Base-by-base conservation (phyloP, 805 yeast species). In the Isabelozyma heimii region DNA sequence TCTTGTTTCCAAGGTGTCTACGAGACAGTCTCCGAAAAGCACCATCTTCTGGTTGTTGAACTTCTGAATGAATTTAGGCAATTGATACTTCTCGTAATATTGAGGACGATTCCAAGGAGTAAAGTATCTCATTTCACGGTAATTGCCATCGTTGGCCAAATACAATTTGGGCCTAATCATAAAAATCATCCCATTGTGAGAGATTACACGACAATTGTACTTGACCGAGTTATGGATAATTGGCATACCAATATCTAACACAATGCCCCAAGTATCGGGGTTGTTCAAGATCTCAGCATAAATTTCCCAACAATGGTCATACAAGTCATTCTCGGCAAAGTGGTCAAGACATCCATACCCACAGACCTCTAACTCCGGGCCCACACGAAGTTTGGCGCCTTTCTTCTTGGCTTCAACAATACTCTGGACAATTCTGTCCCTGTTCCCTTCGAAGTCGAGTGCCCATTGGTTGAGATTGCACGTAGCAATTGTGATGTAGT, bases 381-480 rank as follows among this genome's bases (percentile, higher is more conserved):
- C 99, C 15, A 95, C 97, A 62, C 99, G 79, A 45, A 95, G 77
- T 15, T 76, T 72, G 0, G 99, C 95, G 13, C 89, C 89, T 51
- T 71, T 77, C 27, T 69, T 66, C 61, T 91, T 94, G 47, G 99
- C 97, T 45, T 80, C 75, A 17, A 62, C 64, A 59, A 94, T 92
- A 47, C 96, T 86, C 60, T 86, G 85, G 20, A 94, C 60, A 53
- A 94, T 92, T 49, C 99, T 77, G 62, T 91, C 97, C 47, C 97
- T 78, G 68, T 94, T 94, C 5, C 99, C 99, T 66, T 92, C 98
- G 66, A 90, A 94, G 66, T 94, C 99, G 47, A 94, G 76, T 0
- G 99, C 97, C 99, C 99, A 94, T 79, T 94, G 99, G 72, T 94
- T 94, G 54, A 94, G 77, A 59, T 91, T 90, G 69, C 98, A 92